Base-by-base conservation (phyloP, 164 flowering plant species). In the Sedum album region DNA sequence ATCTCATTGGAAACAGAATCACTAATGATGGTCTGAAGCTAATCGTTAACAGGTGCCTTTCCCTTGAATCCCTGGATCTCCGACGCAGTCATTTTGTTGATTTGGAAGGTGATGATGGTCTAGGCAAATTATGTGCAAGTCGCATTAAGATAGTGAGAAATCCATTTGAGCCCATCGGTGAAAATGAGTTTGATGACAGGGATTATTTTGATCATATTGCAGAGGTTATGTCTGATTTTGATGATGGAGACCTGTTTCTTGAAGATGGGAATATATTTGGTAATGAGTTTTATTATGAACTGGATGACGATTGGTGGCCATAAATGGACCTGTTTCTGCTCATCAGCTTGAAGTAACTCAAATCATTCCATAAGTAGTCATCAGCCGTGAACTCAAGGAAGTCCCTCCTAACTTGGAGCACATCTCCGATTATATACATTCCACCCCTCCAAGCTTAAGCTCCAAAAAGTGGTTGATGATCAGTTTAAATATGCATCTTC, bases 41-140 rank as follows among this genome's bases (percentile, higher is more conserved):
- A 18, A 82, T 87, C 68, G 85, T 87, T 28, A 78, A 78, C 55
- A 73, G 81, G 26, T 87, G 92, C 55, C 78, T 81, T 44, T 76
- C 72, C 30, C 84, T 87, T 42, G 81, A 79, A 71, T 80, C 79
- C 10, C 87, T 87, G 74, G 88, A 87, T 70, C 69, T 87, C 65
- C 82, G 82, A 35, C 79, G 73, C 46, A 83, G 89, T 70, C 79
- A 73, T 51, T 73, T 72, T 65, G 53, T 85, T 17, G 61, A 69
- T 66, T 71, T 82, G 55, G 48, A 36, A n/a, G 70, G n/a, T n/a
- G n/a, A 36, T 11, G 84, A 80, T 11, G 41, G 71, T 53, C 31
- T 80, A 69, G 79, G 66, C 14, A 78, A 69, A 72, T 73, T 68
- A 65, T 85, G 86, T 69, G 49, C 68, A 7, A 85, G 82, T 33